Conservation (phyloP, 2,329 filamentous ascomycete genomes). For the Colletotrichum cuscutae region DNA sequence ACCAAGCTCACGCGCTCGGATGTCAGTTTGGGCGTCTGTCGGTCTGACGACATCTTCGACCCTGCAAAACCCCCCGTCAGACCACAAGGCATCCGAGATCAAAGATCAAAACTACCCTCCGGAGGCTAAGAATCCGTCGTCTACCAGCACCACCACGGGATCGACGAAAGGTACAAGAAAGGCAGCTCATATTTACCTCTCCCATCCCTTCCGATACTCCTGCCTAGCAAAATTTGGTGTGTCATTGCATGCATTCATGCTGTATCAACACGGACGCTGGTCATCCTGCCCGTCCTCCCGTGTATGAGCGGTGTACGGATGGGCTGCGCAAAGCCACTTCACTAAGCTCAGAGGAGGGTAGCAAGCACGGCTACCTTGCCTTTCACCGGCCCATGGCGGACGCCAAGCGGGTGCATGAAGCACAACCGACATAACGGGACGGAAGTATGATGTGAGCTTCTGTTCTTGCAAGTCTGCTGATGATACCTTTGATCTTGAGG, state of each 20-base stretch:
- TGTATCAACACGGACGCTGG: conserved; percentile 30
- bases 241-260: conserved; percentile 32
- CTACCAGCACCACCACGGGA: not conserved
- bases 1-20: conserved; percentile 23
- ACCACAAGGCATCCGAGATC: not conserved
- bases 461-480: conserved; percentile 18
- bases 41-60: conserved; percentile 24
- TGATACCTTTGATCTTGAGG: not conserved
- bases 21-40: conserved; percentile 26
- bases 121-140: not conserved
- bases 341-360: conserved; percentile 33
- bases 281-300: conserved; percentile 3
- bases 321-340: conserved; percentile 23
- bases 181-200: not conserved
- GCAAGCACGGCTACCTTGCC: conserved; percentile 29
- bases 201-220: conserved; percentile 4
- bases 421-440: conserved; percentile 14
- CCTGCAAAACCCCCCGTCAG: not conserved
- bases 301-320: conserved; percentile 32
- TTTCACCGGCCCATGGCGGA: conserved; percentile 21
- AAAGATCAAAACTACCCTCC: not conserved
- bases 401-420: conserved; percentile 21
- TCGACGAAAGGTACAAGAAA: not conserved
- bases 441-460: not conserved
- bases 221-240: conserved; percentile 22